A percentile compares a stretch with the other conserved stretches of the same genome.
Conservation (phyloP, 2,329 filamentous ascomycete species). For the Colletotrichum sp. region DNA sequence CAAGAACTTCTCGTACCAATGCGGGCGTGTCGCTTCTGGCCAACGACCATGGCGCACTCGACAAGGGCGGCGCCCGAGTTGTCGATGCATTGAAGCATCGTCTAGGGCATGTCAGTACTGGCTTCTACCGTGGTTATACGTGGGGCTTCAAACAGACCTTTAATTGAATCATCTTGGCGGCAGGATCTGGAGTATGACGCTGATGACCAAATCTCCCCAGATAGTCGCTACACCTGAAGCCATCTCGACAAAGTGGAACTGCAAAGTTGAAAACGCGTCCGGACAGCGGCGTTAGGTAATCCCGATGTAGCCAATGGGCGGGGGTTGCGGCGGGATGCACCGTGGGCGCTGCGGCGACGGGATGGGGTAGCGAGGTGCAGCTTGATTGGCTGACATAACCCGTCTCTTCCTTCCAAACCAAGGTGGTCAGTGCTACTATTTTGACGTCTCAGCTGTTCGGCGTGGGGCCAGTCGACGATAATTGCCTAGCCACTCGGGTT, state of each 20-base stretch:
- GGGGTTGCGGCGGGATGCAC: not conserved
- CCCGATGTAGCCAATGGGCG: not conserved
- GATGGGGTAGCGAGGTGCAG: not conserved
- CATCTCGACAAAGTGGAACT: slow-evolving; percentile 16
- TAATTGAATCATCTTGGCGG: slow-evolving; percentile 85
- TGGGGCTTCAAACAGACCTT: slow-evolving; percentile 59
- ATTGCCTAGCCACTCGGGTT: slow-evolving; percentile 7
- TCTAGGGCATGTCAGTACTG: slow-evolving; percentile 54
- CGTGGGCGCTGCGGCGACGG: not conserved
- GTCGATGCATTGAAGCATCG: slow-evolving; percentile 99
- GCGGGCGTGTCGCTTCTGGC: slow-evolving; percentile 85
- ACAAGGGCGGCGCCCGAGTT: slow-evolving; percentile 91
- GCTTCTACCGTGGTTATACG: fast-evolving
- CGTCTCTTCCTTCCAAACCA: not conserved
- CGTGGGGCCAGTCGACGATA: not conserved
- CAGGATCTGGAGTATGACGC: slow-evolving; percentile 18
- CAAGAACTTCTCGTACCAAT: slow-evolving; percentile 69
- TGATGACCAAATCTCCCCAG: slow-evolving; percentile 2
- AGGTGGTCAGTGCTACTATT: slow-evolving; percentile 18
- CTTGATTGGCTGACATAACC: not conserved
- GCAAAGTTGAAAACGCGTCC: slow-evolving; percentile 15
- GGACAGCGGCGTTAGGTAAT: not conserved
- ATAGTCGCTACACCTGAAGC: slow-evolving; percentile 5
- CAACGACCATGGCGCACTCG: slow-evolving; percentile 92
- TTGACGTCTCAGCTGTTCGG: slow-evolving; percentile 19